A percentile compares a stretch with the other conserved stretches of the same genome.
These are phyloP conservation scores for Trametes sp. DNA, from an alignment of 1,284 basidiomycete genomes.

Conservation along the genomic window DNA sequence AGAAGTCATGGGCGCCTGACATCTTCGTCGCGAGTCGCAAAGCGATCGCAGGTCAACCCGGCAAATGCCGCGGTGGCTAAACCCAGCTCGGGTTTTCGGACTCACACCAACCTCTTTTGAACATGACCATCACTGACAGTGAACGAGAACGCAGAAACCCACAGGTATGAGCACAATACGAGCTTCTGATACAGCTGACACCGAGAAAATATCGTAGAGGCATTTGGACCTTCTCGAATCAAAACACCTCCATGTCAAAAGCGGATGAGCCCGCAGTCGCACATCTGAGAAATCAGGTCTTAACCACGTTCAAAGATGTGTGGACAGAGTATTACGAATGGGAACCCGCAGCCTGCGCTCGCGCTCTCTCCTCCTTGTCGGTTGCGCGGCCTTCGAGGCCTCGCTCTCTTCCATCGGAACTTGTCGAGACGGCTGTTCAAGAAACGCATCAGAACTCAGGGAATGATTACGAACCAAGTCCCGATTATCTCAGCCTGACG, in stretches of 20 bases:
- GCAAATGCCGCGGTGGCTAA: not conserved
- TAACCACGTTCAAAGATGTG: not conserved
- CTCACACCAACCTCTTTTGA: not conserved
- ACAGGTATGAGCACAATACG: not conserved
- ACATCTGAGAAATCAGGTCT: not conserved
- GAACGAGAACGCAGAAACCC: not conserved
- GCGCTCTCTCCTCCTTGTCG: not conserved
- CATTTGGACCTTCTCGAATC: no score
- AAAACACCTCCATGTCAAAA: not conserved
- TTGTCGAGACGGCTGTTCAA: not conserved
- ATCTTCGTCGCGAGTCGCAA: no score
- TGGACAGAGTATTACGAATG: conserved; percentile 8
- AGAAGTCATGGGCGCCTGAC: no score
- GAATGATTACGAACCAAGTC: no score
- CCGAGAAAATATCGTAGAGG: no score
- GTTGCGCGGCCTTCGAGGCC: not conserved
- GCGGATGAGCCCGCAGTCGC: not conserved
- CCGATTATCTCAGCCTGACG: no score
- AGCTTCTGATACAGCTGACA: not conserved
- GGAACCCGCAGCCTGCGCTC: not conserved
- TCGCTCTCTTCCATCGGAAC: no score
- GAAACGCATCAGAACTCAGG: not conserved
- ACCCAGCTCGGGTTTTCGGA: no score
- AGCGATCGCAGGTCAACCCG: not conserved
- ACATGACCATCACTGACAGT: not conserved